phyloP scores from a whole-genome alignment of 1,139 yeast species.

The Martiniozyma asiatica region DNA sequence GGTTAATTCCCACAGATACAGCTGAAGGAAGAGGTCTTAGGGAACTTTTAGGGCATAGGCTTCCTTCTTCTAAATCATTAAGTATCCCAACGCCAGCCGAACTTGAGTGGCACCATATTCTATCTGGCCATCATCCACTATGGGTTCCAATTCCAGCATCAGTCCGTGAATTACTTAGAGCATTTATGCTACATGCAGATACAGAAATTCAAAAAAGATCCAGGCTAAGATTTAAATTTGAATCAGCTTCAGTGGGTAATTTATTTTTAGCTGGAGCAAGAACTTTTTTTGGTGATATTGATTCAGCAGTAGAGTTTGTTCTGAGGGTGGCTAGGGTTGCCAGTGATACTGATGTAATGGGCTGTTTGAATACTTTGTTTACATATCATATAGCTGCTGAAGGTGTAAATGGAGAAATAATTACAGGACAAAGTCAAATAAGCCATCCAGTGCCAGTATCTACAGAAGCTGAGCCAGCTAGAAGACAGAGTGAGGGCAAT shows the following conservation, averaged over 20 bases:
- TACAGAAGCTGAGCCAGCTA: too few relatives aligned
- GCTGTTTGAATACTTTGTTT: conserved; percentile 76
- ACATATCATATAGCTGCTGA: conserved; percentile 79
- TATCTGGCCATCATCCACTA: conserved; percentile 64
- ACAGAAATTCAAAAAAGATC: conserved; percentile 65
- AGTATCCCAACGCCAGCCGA: too few relatives aligned
- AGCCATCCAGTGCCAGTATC: conserved; percentile 51
- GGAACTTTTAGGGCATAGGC: conserved; percentile 45
- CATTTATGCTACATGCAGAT: conserved; percentile 70
- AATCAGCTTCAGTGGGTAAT: conserved; percentile 77
- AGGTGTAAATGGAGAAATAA: conserved; percentile 54
- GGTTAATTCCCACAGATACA: conserved; percentile 48
- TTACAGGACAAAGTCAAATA: conserved; percentile 91
- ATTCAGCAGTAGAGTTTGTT: conserved; percentile 70
- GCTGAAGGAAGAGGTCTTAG: conserved; percentile 30
- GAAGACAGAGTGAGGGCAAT: too few relatives aligned
- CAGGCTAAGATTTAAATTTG: conserved; percentile 55
- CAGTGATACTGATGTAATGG: conserved; percentile 46
- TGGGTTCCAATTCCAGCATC: conserved; percentile 57
- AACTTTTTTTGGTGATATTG: conserved; percentile 71
- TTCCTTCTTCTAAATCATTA: conserved; percentile 27
- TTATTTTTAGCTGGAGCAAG: conserved; percentile 74
- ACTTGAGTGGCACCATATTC: conserved; percentile 75
- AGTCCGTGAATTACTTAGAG: conserved; percentile 61
- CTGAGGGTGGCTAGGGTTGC: conserved; percentile 56